Evolutionary conservation across 1,139 yeast species (phyloP).

Genomic region (Blastobotrys serpentis): DNA sequence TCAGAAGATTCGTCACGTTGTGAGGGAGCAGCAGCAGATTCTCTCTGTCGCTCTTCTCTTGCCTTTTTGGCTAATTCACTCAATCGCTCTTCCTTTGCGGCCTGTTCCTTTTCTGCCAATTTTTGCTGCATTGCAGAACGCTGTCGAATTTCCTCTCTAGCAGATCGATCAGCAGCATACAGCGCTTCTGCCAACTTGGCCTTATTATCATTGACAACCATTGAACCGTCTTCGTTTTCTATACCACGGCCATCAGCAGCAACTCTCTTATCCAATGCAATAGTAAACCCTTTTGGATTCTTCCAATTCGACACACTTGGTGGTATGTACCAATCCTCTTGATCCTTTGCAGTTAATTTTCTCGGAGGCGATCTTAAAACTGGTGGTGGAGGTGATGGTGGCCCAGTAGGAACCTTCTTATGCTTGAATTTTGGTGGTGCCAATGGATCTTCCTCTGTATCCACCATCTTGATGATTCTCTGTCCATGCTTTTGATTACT

Average conservation of each 20-base stretch:
- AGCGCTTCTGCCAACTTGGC: slow-evolving; percentile 68
- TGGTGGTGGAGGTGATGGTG: slow-evolving; percentile 56
- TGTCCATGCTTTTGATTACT: slow-evolving; percentile 29
- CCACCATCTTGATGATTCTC: slow-evolving; percentile 55
- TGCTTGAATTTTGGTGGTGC: slow-evolving; percentile 78
- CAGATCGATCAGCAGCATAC: slow-evolving; percentile 69
- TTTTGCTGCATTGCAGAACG: slow-evolving; percentile 59
- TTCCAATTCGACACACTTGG: slow-evolving; percentile 95
- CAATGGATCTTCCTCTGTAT: slow-evolving; percentile 75
- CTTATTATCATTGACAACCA: slow-evolving; percentile 58
- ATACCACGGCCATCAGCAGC: slow-evolving; percentile 53
- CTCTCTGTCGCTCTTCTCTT: slow-evolving; percentile 40
- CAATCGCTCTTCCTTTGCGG: slow-evolving; percentile 59
- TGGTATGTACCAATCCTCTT: slow-evolving; percentile 83
- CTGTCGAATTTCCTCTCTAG: slow-evolving; percentile 64
- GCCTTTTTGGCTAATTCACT: slow-evolving; percentile 60
- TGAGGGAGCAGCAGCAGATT: no score
- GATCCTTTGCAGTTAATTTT: slow-evolving; percentile 71
- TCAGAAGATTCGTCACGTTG: no score
- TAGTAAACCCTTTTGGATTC: slow-evolving; percentile 86
- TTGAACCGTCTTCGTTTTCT: slow-evolving; percentile 26
- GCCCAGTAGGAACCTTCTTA: slow-evolving; percentile 67
- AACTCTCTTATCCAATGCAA: slow-evolving; percentile 74
- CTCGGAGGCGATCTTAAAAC: slow-evolving; percentile 49
- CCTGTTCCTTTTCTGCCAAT: slow-evolving; percentile 54